Evolutionary conservation across 441 rosid genomes (phyloP), one percentile per base, ranked within the genome.

Genomic region (Kokia cookei): DNA sequence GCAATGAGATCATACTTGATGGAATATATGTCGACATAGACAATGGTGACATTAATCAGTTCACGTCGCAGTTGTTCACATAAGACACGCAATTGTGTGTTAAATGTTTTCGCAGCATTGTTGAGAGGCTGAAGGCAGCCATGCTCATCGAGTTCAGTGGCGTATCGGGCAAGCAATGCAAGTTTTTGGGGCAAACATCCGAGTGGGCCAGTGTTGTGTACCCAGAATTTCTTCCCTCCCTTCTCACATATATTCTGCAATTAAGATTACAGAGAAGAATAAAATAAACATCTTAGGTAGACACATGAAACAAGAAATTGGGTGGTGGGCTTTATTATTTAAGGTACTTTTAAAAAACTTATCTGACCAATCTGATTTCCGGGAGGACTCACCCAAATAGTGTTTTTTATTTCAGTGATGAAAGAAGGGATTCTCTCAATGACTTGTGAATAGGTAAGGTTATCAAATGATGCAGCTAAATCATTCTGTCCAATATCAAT

Each of bases 401-500:
- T 80, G 15, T 72, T 48, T 70, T 75, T 82, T 32, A 86, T 82
- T 81, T 86, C 88, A 1, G 75, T 75, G 42, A 84, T 69, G 76
- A 77, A 83, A 35, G 77, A 32, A 8, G 90, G 85, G 59, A 84
- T 88, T 57, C 80, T 84, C 7, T 77, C 59, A 14, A 80, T 74
- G 40, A 84, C 89, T 42, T 78, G 67, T 7, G 79, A 26, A 7
- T 74, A 81, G 0, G 26, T 51, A 22, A 73, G 76, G 61, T 64
- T 75, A 50, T 76, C 78, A 35, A 82, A 78, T 8, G 80, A 71
- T 54, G 84, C 83, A 2, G 75, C 75, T 26, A 84, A 83, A 76
- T 89, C 90, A 13, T 89, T 89, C 76, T 87, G 85, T 22, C 90
- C 89, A 19, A 86, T 82, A 53, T 89, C 91, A 4, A 87, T 83